phyloP scores from a whole-genome alignment of 208 protist genomes.

The Trypanosoma grayi region DNA sequence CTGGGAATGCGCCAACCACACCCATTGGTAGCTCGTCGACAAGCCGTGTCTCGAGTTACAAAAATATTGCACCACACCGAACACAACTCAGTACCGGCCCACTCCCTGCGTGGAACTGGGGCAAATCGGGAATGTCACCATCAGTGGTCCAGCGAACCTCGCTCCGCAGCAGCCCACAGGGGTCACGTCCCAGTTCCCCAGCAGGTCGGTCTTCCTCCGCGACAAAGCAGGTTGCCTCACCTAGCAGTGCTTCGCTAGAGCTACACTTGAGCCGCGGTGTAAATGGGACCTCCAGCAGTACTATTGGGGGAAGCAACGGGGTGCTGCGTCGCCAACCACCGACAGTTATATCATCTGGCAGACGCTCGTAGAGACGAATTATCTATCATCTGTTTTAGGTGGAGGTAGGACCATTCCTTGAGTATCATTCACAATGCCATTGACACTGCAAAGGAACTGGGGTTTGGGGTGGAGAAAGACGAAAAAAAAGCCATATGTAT shows the following conservation, averaged over 20 bases:
- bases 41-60: conserved; percentile 44
- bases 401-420: neutral
- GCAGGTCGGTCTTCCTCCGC: conserved; percentile 8
- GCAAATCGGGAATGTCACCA: conserved; percentile 4
- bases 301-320: conserved; percentile 7
- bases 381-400: neutral
- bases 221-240: conserved; percentile 4
- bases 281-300: conserved; percentile 15
- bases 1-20: neutral
- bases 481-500: conserved; percentile 5
- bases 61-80: conserved; percentile 55
- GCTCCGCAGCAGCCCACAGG: conserved; percentile 17
- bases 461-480: neutral
- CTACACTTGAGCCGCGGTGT: neutral
- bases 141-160: conserved; percentile 16
- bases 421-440: no score
- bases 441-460: no score
- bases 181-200: conserved; percentile 20
- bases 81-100: conserved; percentile 11
- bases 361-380: conserved; percentile 17
- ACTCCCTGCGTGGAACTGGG: conserved; percentile 16
- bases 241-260: conserved; percentile 5
- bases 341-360: conserved; percentile 45
- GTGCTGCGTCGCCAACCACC: conserved; percentile 40
- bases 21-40: conserved; percentile 6